Percentiles rank a stretch among this genome's conserved stretches.
phyloP scores from a whole-genome alignment of 805 yeast genomes.

The Lipomyces mesembrius region DNA sequence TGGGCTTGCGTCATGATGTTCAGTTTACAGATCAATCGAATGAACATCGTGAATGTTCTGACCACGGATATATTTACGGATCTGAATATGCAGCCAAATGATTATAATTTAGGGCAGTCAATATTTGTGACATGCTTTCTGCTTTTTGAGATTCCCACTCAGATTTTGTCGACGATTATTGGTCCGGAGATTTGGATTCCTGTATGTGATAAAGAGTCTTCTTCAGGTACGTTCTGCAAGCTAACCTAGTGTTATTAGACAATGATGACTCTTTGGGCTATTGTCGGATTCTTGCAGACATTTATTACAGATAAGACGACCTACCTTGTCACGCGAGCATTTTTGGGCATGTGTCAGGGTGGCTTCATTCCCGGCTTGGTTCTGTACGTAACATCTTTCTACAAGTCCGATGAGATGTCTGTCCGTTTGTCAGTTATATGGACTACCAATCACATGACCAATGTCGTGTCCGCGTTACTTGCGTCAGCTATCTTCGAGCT shows the following conservation, averaged over 20 bases:
- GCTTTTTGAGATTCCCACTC: slow-evolving; percentile 68
- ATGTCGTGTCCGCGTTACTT: slow-evolving; percentile 53
- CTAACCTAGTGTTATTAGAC: slow-evolving; percentile 29
- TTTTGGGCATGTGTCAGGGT: slow-evolving; percentile 65
- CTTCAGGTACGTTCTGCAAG: background rate
- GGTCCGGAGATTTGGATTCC: slow-evolving; percentile 74
- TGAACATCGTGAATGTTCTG: slow-evolving; percentile 61
- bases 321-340: slow-evolving; percentile 55
- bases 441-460: slow-evolving; percentile 57
- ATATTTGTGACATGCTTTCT: slow-evolving; percentile 60
- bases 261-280: slow-evolving; percentile 61
- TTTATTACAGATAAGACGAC: slow-evolving; percentile 51
- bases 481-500: slow-evolving; percentile 61
- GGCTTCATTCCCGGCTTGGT: slow-evolving; percentile 70
- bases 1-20: slow-evolving; percentile 65
- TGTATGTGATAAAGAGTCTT: slow-evolving; percentile 47
- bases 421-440: slow-evolving; percentile 63
- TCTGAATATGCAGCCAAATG: slow-evolving; percentile 57
- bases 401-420: slow-evolving; percentile 61
- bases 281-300: slow-evolving; percentile 59
- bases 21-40: slow-evolving; percentile 64
- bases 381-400: slow-evolving; percentile 69
- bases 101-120: slow-evolving; percentile 65
- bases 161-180: slow-evolving; percentile 62
- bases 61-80: slow-evolving; percentile 62